Evolutionary conservation across 345 rosid genomes (phyloP), one percentile per base, ranked within the genome.

Genomic region (Gossypium longicalyx): DNA sequence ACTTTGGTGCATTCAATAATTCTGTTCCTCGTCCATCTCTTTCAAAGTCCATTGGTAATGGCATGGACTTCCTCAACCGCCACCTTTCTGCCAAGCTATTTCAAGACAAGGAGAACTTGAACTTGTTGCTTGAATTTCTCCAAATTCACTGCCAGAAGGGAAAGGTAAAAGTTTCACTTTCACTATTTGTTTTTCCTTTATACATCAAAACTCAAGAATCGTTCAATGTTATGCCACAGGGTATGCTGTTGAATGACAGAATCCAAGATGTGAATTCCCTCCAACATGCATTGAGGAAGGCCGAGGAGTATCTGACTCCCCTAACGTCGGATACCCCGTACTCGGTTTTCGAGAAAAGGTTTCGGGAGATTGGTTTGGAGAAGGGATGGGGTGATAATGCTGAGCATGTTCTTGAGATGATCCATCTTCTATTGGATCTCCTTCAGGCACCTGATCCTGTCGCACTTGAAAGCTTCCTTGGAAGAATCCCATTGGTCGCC

Each of bases 11-110:
- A 4, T 93, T 93, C 83, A 87, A 85, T 12, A 91, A 93, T 1
- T 80, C 89, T 11, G 84, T 93, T 77, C 97, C 94, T 34, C 93
- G 96, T 45, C 95, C 97, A 15, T 90, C 97, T 3, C 98, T 93
- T 11, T 85, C 95, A 0, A 94, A 94, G 71, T 94, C 88, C 73
- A 94, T 94, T 19, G 97, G 98, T 11, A 78, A 94, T 54, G 98
- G 98, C 9, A 97, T 94, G 23, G 97, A 94, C 80, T 94, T 92
- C 82, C 98, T 90, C 48, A 94, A 94, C n/a, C 94, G 98, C 27
- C 97, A 94, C 74, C 94, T 94, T 70, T 93, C 98, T 2, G 97
- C 98, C 2, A 93, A 93, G 79, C 84, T 93, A 72, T 93, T 91
- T 84, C 93, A 93, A 70, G 97, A 91, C 81, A 89, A 89, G 84